Evolutionary conservation across 78 protist genomes (phyloP).

Genomic region (Capsaspora owczarzaki): DNA sequence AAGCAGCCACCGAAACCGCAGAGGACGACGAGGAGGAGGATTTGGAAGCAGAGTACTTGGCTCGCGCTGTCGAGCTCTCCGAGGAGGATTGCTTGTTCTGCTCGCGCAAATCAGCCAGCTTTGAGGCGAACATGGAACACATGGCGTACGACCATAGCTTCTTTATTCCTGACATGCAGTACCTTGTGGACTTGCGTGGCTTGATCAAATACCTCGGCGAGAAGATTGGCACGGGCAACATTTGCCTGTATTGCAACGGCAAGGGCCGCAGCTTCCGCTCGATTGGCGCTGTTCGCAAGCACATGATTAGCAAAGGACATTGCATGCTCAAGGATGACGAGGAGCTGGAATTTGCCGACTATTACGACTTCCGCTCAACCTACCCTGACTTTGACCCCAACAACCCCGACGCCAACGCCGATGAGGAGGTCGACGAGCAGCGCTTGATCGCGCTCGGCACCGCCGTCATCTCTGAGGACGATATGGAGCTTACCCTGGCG

Average conservation of each 20-base stretch:
- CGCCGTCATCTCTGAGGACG: not conserved
- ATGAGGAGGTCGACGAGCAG: not conserved
- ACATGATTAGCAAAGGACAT: conserved; percentile 48
- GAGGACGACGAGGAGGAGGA: conserved; percentile 16
- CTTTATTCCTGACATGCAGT: conserved; percentile 77
- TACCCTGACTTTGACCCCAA: conserved; percentile 23
- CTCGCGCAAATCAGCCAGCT: not conserved
- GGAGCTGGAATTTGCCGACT: conserved; percentile 51
- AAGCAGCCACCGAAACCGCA: not conserved
- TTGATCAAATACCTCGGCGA: conserved; percentile 45
- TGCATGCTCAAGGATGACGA: not conserved
- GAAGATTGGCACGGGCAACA: conserved; percentile 53
- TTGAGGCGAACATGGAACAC: conserved; percentile 55
- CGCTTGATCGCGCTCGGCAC: too few species aligned
- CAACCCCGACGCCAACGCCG: conserved; percentile 8
- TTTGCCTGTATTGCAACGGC: conserved; percentile 70
- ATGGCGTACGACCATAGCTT: conserved; percentile 67
- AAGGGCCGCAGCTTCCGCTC: conserved; percentile 27
- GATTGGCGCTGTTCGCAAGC: conserved; percentile 57
- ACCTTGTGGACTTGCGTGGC: conserved; percentile 59
- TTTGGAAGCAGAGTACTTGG: conserved; percentile 6
- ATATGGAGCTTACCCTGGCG: not conserved
- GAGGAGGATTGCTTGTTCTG: conserved; percentile 62
- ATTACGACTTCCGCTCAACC: conserved; percentile 48
- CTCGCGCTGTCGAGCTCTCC: conserved; percentile 40